Percentiles rank a stretch among this genome's conserved stretches.
phyloP scores from a whole-genome alignment of 2,329 filamentous ascomycete species.

The Neofusicoccum ribis region DNA sequence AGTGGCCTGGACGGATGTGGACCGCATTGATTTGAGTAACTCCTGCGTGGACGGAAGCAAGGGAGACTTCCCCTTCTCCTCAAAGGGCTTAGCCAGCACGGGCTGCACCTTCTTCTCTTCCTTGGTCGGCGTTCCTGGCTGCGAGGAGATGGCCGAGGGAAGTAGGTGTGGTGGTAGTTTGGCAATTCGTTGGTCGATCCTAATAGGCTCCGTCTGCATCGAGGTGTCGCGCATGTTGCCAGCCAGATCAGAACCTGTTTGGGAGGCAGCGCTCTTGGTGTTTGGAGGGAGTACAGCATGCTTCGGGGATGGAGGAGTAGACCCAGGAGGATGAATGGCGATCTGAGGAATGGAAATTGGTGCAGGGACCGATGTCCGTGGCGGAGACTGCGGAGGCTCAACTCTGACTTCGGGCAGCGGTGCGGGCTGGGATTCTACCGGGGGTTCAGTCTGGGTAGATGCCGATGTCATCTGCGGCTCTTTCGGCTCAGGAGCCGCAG shows the following conservation, averaged over 20 bases:
- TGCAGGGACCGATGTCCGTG: slow-evolving; percentile 37
- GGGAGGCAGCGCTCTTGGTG: slow-evolving; percentile 78
- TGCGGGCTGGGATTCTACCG: slow-evolving; percentile 29
- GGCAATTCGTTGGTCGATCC: slow-evolving; percentile 74
- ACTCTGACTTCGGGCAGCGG: slow-evolving; percentile 24
- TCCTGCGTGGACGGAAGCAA: slow-evolving; percentile 14
- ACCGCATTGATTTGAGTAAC: slow-evolving; percentile 17
- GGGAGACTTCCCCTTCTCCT: slow-evolving; percentile 21
- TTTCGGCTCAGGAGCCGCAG: slow-evolving; percentile 35
- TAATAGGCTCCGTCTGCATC: slow-evolving; percentile 89
- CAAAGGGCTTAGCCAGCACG: slow-evolving; percentile 17
- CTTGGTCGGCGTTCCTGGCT: slow-evolving; percentile 44
- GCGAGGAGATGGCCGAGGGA: slow-evolving; percentile 70
- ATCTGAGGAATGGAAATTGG: slow-evolving; percentile 73
- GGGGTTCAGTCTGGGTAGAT: slow-evolving; percentile 61
- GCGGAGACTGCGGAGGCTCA: slow-evolving; percentile 31
- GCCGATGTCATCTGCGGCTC: slow-evolving; percentile 51
- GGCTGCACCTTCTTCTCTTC: slow-evolving; percentile 10
- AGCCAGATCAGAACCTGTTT: slow-evolving; percentile 62
- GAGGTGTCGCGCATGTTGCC: slow-evolving; percentile 55
- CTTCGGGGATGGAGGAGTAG: slow-evolving; percentile 54
- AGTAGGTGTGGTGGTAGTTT: slow-evolving; percentile 76
- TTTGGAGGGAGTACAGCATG: slow-evolving; percentile 77
- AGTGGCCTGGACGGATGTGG: slow-evolving; percentile 35
- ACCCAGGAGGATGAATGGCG: slow-evolving; percentile 80